phyloP scores from a whole-genome alignment of 1,139 yeast species.

The Pichia sp. region DNA sequence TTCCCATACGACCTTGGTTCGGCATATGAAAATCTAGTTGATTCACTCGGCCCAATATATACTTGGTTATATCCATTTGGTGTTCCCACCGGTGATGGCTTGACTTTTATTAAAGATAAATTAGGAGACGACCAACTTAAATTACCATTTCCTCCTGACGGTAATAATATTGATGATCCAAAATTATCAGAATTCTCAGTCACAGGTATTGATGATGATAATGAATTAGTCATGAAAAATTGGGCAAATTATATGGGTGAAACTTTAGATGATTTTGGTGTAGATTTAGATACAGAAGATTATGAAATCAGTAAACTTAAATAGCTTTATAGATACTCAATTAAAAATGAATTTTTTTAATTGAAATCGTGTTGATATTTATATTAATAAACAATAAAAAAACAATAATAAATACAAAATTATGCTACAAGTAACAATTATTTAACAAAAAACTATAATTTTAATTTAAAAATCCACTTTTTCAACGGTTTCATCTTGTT shows the following conservation, averaged over 20 bases:
- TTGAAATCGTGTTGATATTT: too few species aligned
- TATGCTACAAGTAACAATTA: too few species aligned
- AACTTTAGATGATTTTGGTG: conserved; percentile 76
- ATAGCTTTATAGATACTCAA: not conserved
- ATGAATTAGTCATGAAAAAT: conserved; percentile 19
- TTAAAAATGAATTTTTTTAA: too few species aligned
- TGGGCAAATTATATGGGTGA: conserved; percentile 87
- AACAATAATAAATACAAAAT: conserved; percentile 1
- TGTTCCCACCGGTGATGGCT: conserved; percentile 47
- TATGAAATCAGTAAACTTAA: conserved; percentile 14
- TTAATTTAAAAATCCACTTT: conserved; percentile 12
- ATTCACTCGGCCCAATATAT: conserved; percentile 52
- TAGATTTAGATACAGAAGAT: conserved; percentile 63
- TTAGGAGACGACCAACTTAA: conserved; percentile 51
- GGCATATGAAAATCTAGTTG: conserved; percentile 44
- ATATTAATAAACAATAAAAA: too few species aligned
- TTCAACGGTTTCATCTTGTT: conserved; percentile 23
- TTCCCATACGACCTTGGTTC: conserved; percentile 79
- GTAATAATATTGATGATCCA: conserved; percentile 39
- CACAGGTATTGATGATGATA: conserved; percentile 13
- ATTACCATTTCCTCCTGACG: conserved; percentile 89
- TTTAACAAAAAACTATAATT: too few species aligned
- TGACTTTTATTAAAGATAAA: conserved; percentile 47
- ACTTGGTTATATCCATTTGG: conserved; percentile 71
- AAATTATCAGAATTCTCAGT: not conserved